phyloP scores from a whole-genome alignment of 2,329 filamentous ascomycete species.

The Botrytis sinoallii region DNA sequence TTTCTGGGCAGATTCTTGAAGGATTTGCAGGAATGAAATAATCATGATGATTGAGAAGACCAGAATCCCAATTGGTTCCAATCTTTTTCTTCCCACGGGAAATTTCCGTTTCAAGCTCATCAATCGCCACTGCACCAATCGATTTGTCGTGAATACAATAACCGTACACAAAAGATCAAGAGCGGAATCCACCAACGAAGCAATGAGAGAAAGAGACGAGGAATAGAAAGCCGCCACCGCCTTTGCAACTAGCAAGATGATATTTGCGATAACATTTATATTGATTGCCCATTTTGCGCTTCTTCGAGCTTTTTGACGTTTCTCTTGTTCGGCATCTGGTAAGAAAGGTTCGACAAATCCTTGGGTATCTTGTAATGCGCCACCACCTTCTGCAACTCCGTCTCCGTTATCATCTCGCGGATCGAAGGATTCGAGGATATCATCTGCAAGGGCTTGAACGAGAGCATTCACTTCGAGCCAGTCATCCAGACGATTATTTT shows the following conservation, averaged over 20 bases:
- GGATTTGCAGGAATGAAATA: slow-evolving; percentile 57
- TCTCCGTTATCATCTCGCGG: slow-evolving; percentile 54
- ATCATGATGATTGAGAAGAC: slow-evolving; percentile 62
- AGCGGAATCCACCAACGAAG: slow-evolving; percentile 57
- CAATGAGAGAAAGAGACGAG: slow-evolving; percentile 56
- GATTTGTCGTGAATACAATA: slow-evolving; percentile 57
- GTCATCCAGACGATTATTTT: slow-evolving; percentile 54
- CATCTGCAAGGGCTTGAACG: slow-evolving; percentile 54
- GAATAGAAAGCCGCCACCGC: slow-evolving; percentile 50
- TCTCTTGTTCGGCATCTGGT: slow-evolving; percentile 52
- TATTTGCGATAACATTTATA: slow-evolving; percentile 56
- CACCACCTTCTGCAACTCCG: slow-evolving; percentile 51
- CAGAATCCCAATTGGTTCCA: slow-evolving; percentile 58
- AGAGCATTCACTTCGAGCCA: slow-evolving; percentile 58
- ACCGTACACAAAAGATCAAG: slow-evolving; percentile 58
- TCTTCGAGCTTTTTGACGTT: slow-evolving; percentile 45
- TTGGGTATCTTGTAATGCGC: slow-evolving; percentile 47
- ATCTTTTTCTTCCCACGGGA: slow-evolving; percentile 51
- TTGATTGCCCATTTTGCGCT: slow-evolving; percentile 57
- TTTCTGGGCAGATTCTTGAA: slow-evolving; percentile 56
- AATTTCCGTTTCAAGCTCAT: slow-evolving; percentile 49
- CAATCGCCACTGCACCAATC: slow-evolving; percentile 55
- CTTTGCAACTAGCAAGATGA: slow-evolving; percentile 53
- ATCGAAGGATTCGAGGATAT: slow-evolving; percentile 58
- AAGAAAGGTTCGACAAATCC: slow-evolving; percentile 54